A percentile compares a stretch with the other conserved stretches of the same genome.
Conservation (phyloP, 805 yeast genomes). For the Candida tibetensis region DNA sequence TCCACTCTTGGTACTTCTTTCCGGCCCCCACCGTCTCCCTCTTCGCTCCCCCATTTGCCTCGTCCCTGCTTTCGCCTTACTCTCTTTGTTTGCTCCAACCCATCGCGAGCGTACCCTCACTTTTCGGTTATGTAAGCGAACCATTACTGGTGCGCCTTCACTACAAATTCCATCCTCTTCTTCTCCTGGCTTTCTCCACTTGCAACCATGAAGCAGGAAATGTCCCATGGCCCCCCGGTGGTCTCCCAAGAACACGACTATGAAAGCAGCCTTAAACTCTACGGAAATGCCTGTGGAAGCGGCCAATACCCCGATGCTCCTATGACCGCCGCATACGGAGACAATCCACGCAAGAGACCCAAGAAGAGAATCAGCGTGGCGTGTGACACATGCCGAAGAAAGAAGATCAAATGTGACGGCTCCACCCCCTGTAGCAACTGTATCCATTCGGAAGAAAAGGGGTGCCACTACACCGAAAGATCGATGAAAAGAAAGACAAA, state of each 20-base stretch:
- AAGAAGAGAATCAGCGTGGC: slow-evolving; percentile 20
- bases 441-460: slow-evolving; percentile 11
- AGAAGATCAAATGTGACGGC: slow-evolving; percentile 36
- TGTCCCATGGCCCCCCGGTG: neutral
- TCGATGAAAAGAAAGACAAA: slow-evolving; percentile 8
- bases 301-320: neutral
- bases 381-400: slow-evolving; percentile 31
- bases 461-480: slow-evolving; percentile 25
- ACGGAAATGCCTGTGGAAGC: neutral
- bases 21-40: too few relatives aligned
- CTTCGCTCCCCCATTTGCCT: too few relatives aligned
- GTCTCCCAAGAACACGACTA: neutral
- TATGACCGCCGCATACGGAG: neutral
- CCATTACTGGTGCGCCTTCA: too few relatives aligned
- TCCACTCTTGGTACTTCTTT: too few relatives aligned
- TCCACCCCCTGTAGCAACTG: slow-evolving; percentile 30
- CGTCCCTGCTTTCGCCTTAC: too few relatives aligned
- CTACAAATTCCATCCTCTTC: too few relatives aligned
- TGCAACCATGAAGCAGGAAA: neutral
- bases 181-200: too few relatives aligned
- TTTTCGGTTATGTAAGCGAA: too few relatives aligned
- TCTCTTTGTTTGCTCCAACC: too few relatives aligned
- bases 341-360: neutral
- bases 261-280: neutral
- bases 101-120: too few relatives aligned